These are phyloP conservation scores for Helianthus tuberosus DNA, from an alignment of 129 eudicot species.

Conservation along the genomic window DNA sequence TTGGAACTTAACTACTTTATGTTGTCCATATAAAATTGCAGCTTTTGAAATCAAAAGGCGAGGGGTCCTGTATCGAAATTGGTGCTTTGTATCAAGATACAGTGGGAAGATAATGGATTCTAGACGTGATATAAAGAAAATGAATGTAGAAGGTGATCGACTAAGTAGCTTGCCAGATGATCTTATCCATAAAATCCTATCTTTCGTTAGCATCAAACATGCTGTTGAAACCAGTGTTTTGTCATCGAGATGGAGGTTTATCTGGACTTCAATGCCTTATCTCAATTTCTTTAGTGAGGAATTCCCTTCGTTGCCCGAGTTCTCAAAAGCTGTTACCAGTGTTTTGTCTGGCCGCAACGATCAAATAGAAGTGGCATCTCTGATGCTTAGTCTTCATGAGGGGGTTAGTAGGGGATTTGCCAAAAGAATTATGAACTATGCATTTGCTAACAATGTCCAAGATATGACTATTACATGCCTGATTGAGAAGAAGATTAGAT, in stretches of 20 bases:
- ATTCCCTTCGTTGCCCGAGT: not conserved
- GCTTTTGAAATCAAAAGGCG: not conserved
- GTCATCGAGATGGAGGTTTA: slow-evolving; percentile 24
- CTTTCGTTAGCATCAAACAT: slow-evolving; percentile 6
- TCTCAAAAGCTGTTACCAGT: not conserved
- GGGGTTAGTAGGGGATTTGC: no score
- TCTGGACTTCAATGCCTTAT: slow-evolving; percentile 26
- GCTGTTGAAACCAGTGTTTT: slow-evolving; percentile 17
- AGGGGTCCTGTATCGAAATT: not conserved
- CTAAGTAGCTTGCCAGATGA: slow-evolving; percentile 26
- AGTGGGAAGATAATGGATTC: not conserved
- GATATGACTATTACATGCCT: no score
- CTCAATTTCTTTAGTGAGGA: slow-evolving; percentile 24
- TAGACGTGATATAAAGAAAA: not conserved
- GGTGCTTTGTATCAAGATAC: not conserved
- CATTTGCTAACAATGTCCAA: no score
- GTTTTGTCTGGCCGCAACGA: slow-evolving; percentile 13
- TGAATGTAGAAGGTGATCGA: slow-evolving; percentile 12
- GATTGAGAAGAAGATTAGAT: no score
- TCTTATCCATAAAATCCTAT: slow-evolving; percentile 30
- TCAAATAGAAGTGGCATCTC: not conserved
- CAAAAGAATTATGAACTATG: no score
- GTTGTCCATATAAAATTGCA: not conserved
- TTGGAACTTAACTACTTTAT: no score
- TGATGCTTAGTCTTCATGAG: slow-evolving; percentile 18